Conservation (phyloP, 495 filamentous ascomycete species). For the Xylaria castorea region DNA sequence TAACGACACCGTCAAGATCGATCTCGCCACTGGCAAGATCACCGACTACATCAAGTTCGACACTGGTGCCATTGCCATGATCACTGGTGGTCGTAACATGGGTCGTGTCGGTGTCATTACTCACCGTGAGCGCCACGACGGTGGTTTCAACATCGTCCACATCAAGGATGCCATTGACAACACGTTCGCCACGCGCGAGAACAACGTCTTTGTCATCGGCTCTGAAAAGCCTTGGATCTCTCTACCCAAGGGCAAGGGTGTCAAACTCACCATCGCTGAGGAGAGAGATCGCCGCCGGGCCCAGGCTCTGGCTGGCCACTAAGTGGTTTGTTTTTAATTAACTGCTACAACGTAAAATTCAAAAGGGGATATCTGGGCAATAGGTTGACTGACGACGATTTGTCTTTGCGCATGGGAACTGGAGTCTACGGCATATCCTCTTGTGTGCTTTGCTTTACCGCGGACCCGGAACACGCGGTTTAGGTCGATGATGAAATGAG, state of each 20-base stretch:
- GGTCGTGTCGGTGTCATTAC: constrained; percentile 99
- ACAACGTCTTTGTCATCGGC: constrained; percentile 98
- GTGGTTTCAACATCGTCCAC: constrained; percentile 99
- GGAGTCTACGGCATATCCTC: constrained; percentile 47
- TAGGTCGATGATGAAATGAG: constrained; percentile 47
- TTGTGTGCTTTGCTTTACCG: constrained; percentile 36
- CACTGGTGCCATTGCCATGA: constrained; percentile 96
- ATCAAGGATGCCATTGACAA: constrained; percentile 99
- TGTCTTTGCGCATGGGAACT: constrained; percentile 45
- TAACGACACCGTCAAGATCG: constrained; percentile 99
- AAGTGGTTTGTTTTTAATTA: constrained; percentile 34
- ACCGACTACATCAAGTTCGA: constrained; percentile 95
- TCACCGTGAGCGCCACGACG: constrained; percentile 98
- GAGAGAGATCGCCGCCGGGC: constrained; percentile 96
- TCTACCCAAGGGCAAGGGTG: constrained; percentile 99
- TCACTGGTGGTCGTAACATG: constrained; percentile 99
- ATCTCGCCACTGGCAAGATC: constrained; percentile 96
- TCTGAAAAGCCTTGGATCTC: constrained; percentile 98
- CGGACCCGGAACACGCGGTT: constrained; percentile 36
- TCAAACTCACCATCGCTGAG: constrained; percentile 98
- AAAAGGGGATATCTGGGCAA: constrained; percentile 40
- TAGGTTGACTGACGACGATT: constrained; percentile 32
- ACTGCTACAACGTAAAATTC: constrained; percentile 24
- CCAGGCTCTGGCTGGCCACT: constrained; percentile 69
- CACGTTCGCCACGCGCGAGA: constrained; percentile 97